Evolutionary conservation across 495 filamentous ascomycete genomes (phyloP).

Genomic region (Pseudevernia furfuracea): DNA sequence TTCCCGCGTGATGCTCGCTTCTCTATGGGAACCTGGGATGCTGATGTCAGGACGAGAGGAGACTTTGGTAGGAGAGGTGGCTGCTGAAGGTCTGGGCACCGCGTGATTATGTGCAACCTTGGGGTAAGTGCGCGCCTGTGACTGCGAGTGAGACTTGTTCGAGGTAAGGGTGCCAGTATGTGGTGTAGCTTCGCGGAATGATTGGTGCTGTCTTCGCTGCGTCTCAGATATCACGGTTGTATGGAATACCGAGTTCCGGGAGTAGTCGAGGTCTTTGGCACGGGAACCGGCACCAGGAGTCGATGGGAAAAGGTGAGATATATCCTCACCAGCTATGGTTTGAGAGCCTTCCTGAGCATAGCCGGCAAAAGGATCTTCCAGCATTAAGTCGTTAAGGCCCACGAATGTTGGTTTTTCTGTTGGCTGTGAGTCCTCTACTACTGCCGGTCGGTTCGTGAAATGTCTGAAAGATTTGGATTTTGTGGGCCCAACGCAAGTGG

Average conservation of each 20-base stretch:
- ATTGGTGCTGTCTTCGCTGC: background rate
- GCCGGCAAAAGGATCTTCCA: background rate
- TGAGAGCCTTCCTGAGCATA: constrained; percentile 9
- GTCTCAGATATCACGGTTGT: background rate
- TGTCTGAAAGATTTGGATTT: background rate
- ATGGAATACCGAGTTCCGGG: background rate
- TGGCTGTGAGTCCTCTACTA: background rate
- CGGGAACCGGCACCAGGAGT: background rate
- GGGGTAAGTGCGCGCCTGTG: background rate
- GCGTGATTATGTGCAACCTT: background rate
- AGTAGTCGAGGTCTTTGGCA: background rate
- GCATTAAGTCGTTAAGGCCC: background rate
- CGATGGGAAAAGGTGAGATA: constrained; percentile 2
- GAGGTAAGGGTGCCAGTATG: background rate
- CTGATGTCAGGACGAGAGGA: background rate
- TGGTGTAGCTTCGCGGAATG: background rate
- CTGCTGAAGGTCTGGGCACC: background rate
- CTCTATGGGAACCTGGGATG: background rate
- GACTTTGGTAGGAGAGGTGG: background rate
- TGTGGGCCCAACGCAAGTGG: background rate
- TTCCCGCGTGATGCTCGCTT: background rate
- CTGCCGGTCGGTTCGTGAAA: background rate
- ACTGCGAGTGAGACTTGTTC: background rate
- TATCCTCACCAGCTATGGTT: background rate
- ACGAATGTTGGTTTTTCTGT: background rate